phyloP scores from a whole-genome alignment of 371 early-diverging fungal species.

The Lichtheimia ornata region DNA sequence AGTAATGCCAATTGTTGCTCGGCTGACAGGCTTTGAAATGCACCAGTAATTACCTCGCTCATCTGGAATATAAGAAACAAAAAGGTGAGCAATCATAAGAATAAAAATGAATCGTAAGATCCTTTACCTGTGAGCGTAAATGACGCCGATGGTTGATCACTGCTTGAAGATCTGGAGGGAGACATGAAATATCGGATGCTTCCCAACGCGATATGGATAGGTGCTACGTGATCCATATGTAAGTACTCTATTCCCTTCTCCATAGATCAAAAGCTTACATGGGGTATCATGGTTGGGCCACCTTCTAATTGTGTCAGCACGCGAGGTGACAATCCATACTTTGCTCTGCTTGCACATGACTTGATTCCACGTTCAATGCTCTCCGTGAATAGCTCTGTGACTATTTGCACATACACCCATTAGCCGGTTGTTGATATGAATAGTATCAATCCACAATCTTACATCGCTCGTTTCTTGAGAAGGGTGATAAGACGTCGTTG shows the following conservation, averaged over 20 bases:
- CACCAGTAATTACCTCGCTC: constrained; percentile 13
- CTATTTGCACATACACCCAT: constrained; percentile 12
- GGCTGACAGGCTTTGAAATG: constrained; percentile 12
- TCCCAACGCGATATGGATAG: constrained; percentile 61
- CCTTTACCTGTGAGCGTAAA: constrained; percentile 28
- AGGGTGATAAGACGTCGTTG: constrained; percentile 42
- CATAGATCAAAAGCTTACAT: constrained; percentile 10
- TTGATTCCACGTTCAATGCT: constrained; percentile 31
- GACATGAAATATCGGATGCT: constrained; percentile 41
- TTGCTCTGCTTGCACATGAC: constrained; percentile 21
- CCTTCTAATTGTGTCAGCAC: constrained; percentile 12
- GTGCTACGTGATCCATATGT: constrained; percentile 23
- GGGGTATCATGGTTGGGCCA: constrained; percentile 19
- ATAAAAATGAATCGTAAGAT: not conserved
- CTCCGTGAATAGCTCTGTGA: constrained; percentile 22
- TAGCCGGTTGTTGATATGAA: not conserved
- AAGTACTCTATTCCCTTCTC: not conserved
- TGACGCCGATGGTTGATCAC: constrained; percentile 24
- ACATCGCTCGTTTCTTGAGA: constrained; percentile 37
- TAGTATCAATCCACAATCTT: not conserved
- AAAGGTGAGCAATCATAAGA: not conserved
- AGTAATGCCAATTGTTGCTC: constrained; percentile 22
- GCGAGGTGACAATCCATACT: constrained; percentile 31
- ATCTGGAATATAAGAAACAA: constrained; percentile 16
- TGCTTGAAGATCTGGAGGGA: constrained; percentile 36